Base-by-base conservation (phyloP, 1,139 yeast genomes). In the Kodamaea alishanica region DNA sequence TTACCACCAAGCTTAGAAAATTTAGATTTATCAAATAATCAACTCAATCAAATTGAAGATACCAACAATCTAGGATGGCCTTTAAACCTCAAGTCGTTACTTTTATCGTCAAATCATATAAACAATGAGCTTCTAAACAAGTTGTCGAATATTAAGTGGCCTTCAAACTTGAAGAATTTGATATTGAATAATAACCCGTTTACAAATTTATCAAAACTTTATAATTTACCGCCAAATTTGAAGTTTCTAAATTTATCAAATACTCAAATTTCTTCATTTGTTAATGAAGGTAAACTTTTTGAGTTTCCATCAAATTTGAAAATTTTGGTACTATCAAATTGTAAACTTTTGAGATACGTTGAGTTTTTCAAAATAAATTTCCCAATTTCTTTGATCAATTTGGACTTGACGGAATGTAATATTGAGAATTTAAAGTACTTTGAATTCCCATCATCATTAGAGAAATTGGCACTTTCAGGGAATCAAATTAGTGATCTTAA, bases 11-110 rank as follows among this genome's bases (percentile, higher is more conserved):
- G 58, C 1, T 47, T 67, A 32, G 60, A 57, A 35, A 58, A 61
- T 1, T 43, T 66, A 24, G 71, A 65, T 39, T 40, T 65, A 15
- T 58, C 65, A 8, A 47, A 48, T 41, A 63, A 60, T 39, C 39
- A 46, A 9, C 52, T 60, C 6, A 36, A 37, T 2, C 32, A 32
- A 11, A 38, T 48, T 10, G 45, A 51, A 5, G 42, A 37, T 12
- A 40, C 56, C 2, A 42, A 52, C 11, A 54, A 60, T 5, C 28
- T 50, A 6, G 39, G 37, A 4, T 66, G 69, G 69, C 70, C 70
- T 0, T 42, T 44, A 2, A 44, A 47, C 24, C 48, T 65, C 39
- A 48, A 45, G 31, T 53, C 61, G 7, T 48, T 65, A n/a, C 46
- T 60, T 10, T 47, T 66, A 28, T 45, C 55, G n/a, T 46, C 49